A percentile compares a stretch with the other conserved stretches of the same genome.
phyloP scores from a whole-genome alignment of 768 basidiomycete genomes.

The Boletus rubroflammeus region DNA sequence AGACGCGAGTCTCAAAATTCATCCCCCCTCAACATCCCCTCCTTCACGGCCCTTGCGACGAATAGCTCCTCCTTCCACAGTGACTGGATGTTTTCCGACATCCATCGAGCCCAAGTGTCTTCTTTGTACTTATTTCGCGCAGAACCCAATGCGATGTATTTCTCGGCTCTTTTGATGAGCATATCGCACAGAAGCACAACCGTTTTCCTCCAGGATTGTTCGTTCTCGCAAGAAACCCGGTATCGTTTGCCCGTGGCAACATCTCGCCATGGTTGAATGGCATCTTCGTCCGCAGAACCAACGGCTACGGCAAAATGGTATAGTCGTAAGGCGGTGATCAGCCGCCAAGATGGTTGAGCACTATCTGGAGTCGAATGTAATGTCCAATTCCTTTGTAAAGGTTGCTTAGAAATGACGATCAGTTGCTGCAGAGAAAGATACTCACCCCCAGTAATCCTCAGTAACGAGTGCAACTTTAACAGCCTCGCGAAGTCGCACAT shows the following conservation, averaged over 20 bases:
- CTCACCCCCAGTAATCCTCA: slow-evolving; percentile 85
- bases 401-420: not conserved
- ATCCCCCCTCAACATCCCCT: slow-evolving; percentile 43
- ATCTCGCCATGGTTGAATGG: slow-evolving; percentile 49
- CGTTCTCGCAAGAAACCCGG: slow-evolving; percentile 46
- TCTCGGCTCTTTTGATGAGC: slow-evolving; percentile 34
- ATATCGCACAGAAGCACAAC: slow-evolving; percentile 38
- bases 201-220: slow-evolving; percentile 43
- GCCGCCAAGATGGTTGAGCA: slow-evolving; percentile 75
- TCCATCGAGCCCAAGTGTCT: slow-evolving; percentile 32
- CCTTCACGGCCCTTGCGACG: slow-evolving; percentile 47
- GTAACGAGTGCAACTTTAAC: slow-evolving; percentile 53
- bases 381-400: slow-evolving; percentile 66
- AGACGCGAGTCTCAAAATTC: slow-evolving; percentile 39
- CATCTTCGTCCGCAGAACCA: slow-evolving; percentile 25
- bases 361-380: slow-evolving; percentile 58
- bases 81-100: slow-evolving; percentile 37
- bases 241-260: slow-evolving; percentile 47
- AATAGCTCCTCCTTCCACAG: slow-evolving; percentile 62
- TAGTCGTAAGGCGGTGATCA: slow-evolving; percentile 69
- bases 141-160: slow-evolving; percentile 5
- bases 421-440: slow-evolving; percentile 5
- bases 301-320: slow-evolving; percentile 45
- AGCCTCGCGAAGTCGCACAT: slow-evolving; percentile 37
- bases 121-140: not conserved